Evolutionary conservation across 345 rosid species (phyloP).

Genomic region (Arabis alpina): DNA sequence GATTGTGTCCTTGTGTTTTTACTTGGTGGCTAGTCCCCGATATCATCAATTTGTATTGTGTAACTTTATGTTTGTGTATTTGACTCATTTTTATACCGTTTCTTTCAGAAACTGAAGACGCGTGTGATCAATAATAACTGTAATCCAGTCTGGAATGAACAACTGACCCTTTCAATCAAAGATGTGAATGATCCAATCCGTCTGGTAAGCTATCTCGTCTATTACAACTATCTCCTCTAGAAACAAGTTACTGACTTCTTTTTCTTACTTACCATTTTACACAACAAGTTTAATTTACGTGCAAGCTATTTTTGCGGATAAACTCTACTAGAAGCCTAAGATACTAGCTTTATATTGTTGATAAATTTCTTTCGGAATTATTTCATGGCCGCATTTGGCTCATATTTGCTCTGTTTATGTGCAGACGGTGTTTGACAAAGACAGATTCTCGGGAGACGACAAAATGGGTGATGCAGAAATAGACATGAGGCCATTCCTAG

Average conservation of each 20-base stretch:
- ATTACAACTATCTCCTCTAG: not conserved
- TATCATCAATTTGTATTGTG: constrained; percentile 9
- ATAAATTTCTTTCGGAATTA: not conserved
- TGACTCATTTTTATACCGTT: not conserved
- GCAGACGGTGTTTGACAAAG: constrained; percentile 84
- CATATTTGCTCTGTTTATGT: constrained; percentile 14
- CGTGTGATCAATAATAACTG: constrained; percentile 65
- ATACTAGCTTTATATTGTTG: constrained; percentile 15
- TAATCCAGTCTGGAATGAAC: constrained; percentile 88
- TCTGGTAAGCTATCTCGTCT: constrained; percentile 55
- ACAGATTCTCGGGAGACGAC: constrained; percentile 74
- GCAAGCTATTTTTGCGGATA: not conserved
- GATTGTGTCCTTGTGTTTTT: constrained; percentile 8
- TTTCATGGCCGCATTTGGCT: not conserved
- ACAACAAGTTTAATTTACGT: not conserved
- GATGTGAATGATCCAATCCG: constrained; percentile 56
- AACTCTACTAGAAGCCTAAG: not conserved
- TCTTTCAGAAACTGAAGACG: constrained; percentile 71
- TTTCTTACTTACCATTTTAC: not conserved
- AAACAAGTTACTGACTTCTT: not conserved
- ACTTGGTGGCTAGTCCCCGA: not conserved
- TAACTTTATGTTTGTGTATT: not conserved
- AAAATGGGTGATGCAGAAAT: constrained; percentile 83
- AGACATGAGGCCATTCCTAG: constrained; percentile 59
- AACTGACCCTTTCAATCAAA: constrained; percentile 67